Base-by-base conservation (phyloP, 768 basidiomycete species). In the Gymnopilus junonius region DNA sequence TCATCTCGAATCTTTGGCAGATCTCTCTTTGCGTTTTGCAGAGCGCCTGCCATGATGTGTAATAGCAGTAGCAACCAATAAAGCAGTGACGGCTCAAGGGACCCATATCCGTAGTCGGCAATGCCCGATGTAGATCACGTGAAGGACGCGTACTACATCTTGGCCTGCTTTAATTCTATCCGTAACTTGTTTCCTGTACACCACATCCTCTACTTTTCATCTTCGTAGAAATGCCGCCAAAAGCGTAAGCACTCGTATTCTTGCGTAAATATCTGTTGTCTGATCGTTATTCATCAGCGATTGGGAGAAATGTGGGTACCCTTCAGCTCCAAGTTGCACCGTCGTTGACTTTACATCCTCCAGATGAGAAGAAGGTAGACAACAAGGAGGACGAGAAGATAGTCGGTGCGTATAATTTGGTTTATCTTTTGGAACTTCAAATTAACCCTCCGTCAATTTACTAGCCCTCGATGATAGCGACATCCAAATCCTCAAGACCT, bases 401-500 rank as follows among this genome's bases (percentile, higher is more conserved):
- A 71, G 87, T 92, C 69, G 87, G 92, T 88, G 67, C 64, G 87
- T 79, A 46, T 35, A 29, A 21, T 15, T 60, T 23, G 27, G 32
- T 14, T 58, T 17, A 21, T 64, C n/a, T 53, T 2, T 23, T 40
- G 61, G 21, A 56, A 10, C 35, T 3, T 50, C 29, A 23, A 8
- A 21, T 65, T 4, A 61, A 27, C 34, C 23, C 34, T 11, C 67
- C 71, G 27, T 75, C 50, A 3, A 29, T 29, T 37, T 2, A 55
- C 3, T 63, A 97, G 97, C 91, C 55, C 88, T 99, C 65, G 97
- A 99, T 73, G 97, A 98, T 70, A 95, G 94, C 67, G 97, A 99
- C 74, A 99, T 99, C 55, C 97, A 99, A 76, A 97, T 99, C 68
- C 87, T 99, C 66, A 97, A 98, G 82, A 99, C 97, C 63, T 99